Evolutionary conservation across 73 alveolate genomes (phyloP).

Genomic region (Paramecium caudatum): DNA sequence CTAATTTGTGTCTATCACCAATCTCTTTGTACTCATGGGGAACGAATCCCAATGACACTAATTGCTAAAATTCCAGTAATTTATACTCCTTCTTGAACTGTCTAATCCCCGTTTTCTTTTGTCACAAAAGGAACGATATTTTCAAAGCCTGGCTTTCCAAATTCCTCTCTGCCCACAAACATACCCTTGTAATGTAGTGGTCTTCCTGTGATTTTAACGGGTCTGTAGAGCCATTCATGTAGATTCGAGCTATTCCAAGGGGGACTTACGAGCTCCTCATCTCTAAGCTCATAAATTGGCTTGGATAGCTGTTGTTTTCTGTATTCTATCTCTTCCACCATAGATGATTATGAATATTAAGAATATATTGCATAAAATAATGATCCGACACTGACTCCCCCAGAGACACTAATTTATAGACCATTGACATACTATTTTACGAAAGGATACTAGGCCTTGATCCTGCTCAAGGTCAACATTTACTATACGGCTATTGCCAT

Average conservation of each 20-base stretch:
- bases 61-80: neutral
- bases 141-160: constrained; percentile 68
- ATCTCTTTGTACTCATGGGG: constrained; percentile 55
- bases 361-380: constrained; percentile 27
- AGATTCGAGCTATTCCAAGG: constrained; percentile 69
- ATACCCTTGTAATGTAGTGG: constrained; percentile 72
- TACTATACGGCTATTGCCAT: constrained; percentile 24
- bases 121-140: constrained; percentile 75
- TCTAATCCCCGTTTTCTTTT: constrained; percentile 63
- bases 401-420: constrained; percentile 22
- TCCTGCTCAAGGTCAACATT: neutral
- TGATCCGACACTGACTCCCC: constrained; percentile 53
- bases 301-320: constrained; percentile 64
- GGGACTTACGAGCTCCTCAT: constrained; percentile 71
- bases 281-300: constrained; percentile 70
- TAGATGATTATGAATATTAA: neutral
- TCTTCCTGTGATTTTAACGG: constrained; percentile 76
- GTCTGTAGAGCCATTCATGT: constrained; percentile 73
- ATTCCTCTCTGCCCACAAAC: constrained; percentile 64
- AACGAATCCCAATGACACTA: constrained; percentile 63
- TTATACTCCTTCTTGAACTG: constrained; percentile 70
- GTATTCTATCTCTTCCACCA: constrained; percentile 7
- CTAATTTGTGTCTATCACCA: constrained; percentile 8
- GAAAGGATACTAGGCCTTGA: constrained; percentile 9
- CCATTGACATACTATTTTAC: neutral